Evolutionary conservation across 257 asterid genomes (phyloP), one percentile per base, ranked within the genome.

Genomic region (Fraxinus americana): DNA sequence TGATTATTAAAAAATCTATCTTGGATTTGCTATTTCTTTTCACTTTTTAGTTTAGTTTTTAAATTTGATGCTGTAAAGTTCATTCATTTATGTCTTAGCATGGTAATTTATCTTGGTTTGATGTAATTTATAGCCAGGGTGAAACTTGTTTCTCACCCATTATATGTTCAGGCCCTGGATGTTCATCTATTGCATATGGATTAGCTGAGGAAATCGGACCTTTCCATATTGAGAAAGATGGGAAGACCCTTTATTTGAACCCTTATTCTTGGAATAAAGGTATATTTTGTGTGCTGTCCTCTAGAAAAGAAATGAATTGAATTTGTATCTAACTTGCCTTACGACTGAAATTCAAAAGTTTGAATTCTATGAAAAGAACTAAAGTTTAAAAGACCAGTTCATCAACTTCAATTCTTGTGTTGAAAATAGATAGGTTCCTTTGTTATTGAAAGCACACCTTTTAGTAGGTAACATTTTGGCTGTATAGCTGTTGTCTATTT

Each of bases 201-300:
- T 90, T 91, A 71, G 99, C 93, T 71, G 98, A 96, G 91, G 98
- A 96, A 84, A 48, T 96, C 74, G 99, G 98, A 69, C 99, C 99
- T 65, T 90, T 96, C 72, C 99, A 96, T 82, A 84, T 96, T 43
- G 96, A 93, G 89, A 91, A 92, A 86, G 97, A 93, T 84, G 99
- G 99, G 77, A 89, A 90, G 88, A 87, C 83, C 74, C 91, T 93
- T 77, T 96, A 96, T 83, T 85, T 87, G 90, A 93, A 93, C 65
- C 94, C 96, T 29, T 89, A 88, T 78, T 91, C 98, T 74, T 96
- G 98, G 99, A 96, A 91, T 83, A 88, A 87, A 89, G 99, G 99
- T 93, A 86, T 67, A 32, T 34, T 76, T 1, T 72, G 6, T 71
- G 39, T 79, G 52, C 17, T 29, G 23, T 73, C 68, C 14, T 67